Evolutionary conservation across 1,139 yeast genomes (phyloP).

Genomic region (Lizanozyma gosingica): DNA sequence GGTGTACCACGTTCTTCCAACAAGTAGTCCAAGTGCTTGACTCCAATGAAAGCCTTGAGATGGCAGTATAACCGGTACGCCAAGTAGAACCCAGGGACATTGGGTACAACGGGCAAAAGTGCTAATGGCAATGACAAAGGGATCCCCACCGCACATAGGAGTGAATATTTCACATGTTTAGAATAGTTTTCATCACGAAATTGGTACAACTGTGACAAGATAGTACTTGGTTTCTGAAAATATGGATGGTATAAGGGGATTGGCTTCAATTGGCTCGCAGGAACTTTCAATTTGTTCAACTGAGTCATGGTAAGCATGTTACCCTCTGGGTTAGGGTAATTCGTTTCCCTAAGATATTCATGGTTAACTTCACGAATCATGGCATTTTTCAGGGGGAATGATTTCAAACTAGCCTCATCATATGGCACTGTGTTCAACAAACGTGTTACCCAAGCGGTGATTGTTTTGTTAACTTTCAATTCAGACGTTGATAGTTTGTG

Average conservation of each 20-base stretch:
- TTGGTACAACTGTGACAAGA: constrained; percentile 23
- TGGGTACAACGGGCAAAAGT: constrained; percentile 79
- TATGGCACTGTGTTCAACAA: constrained; percentile 41
- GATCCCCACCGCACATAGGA: constrained; percentile 47
- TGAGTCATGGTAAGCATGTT: background rate
- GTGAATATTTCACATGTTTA: constrained; percentile 25
- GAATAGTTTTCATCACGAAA: constrained; percentile 20
- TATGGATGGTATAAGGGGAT: constrained; percentile 35
- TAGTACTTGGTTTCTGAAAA: constrained; percentile 24
- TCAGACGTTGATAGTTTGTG: constrained; percentile 32
- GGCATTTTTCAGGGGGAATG: constrained; percentile 40
- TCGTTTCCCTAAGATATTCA: constrained; percentile 8
- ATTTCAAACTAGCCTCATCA: constrained; percentile 41
- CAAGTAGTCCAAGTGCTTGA: constrained; percentile 53
- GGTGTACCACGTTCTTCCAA: constrained; percentile 15
- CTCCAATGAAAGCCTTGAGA: constrained; percentile 70
- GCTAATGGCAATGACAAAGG: constrained; percentile 81
- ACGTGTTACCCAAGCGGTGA: constrained; percentile 25
- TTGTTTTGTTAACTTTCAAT: constrained; percentile 25
- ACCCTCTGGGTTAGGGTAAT: background rate
- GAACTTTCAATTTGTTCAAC: constrained; percentile 13
- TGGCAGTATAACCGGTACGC: constrained; percentile 81
- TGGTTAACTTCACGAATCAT: constrained; percentile 39
- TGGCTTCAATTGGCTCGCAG: constrained; percentile 26
- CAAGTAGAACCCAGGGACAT: constrained; percentile 88